Base-by-base conservation (phyloP, 805 yeast species). In the Yarrowia deformans region DNA sequence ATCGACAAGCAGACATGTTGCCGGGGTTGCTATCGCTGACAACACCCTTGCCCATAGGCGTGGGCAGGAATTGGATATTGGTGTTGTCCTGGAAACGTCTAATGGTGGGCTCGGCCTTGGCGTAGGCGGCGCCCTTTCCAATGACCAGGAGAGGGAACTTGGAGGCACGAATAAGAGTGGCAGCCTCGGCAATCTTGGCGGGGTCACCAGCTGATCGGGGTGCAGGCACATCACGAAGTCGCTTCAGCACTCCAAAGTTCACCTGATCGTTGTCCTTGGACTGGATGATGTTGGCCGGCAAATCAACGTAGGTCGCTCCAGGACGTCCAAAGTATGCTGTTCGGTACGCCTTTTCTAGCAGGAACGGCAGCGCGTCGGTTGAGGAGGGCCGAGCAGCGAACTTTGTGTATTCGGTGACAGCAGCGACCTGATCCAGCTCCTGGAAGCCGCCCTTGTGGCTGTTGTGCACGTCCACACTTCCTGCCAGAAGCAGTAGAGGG, bases 21-120 rank as follows among this genome's bases (percentile, higher is more conserved):
- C 42, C 61, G 5, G 56, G 54, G 48, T 78, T 76, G 3, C 76
- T 72, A 74, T 89, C 93, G 2, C 85, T 79, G 0, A 89, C 77
- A 0, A 88, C 85, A 10, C 93, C 93, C 76, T 89, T 89, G 0
- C 90, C 93, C 93, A 89, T 89, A 3, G 93, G 92, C 0, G 93
- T 88, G 10, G 93, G 91, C 61, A 89, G 74, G 72, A 89, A 89
- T 0, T 89, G 85, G 1, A 88, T 63, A 10, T 79, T 73, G 66
- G 85, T 84, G 0, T 67, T 45, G 7, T 75, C 66, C 19, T 88
- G 81, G 63, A 89, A 80, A 0, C 72, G 48, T 1, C 84, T 76
- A 9, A 88, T 70, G 2, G 75, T 74, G 1, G 40, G 55, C 8
- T 84, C 82, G 0, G 86, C 83, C 45, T 77, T 76, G 1, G 80